Evolutionary conservation across 2,329 filamentous ascomycete genomes (phyloP), one percentile per base, ranked within the genome.

Genomic region (Parafenestella ontariensis): DNA sequence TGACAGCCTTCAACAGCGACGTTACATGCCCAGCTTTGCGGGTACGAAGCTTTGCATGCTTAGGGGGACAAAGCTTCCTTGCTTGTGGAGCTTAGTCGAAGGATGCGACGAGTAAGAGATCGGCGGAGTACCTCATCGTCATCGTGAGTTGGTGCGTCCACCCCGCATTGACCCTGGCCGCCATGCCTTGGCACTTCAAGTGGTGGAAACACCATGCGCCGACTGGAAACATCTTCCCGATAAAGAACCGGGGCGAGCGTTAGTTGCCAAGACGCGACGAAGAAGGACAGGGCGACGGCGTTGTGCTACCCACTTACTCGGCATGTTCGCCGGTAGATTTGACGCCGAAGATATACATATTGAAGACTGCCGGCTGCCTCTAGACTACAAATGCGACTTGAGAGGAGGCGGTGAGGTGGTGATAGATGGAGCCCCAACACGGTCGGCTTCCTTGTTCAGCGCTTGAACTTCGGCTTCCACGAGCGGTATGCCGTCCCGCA

Each of bases 391-490:
- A 52, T 53, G 58, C 45, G 56, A 56, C 46, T 56, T 64, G 34
- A 52, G 48, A 33, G 56, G 47, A 52, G 55, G 53, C 48, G 46
- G 58, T 52, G 52, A 51, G 44, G 52, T 56, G 5, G 34, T 42
- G 45, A 63, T 33, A 34, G 47, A 50, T 52, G 63, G 62, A 46
- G 59, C 69, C 45, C 79, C 79, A 10, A 80, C 80, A 54, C 61
- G 70, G 55, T 77, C 71, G 21, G 82, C 83, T 71, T 84, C 82
- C 39, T 70, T 64, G 61, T 84, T 82, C 61, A 85, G 65, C n/a
- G 74, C 75, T 28, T 76, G 71, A 48, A 84, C 75, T 62, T 84
- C 82, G 13, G 75, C 75, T 56, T 76, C 67, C 9, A 79, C 77
- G 59, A 78, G 80, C 3, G 82, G 82, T 55, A 85, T 84, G 0